These are phyloP conservation scores for Penicillium canariense DNA, from an alignment of 495 filamentous ascomycete genomes.

Conservation along the genomic window DNA sequence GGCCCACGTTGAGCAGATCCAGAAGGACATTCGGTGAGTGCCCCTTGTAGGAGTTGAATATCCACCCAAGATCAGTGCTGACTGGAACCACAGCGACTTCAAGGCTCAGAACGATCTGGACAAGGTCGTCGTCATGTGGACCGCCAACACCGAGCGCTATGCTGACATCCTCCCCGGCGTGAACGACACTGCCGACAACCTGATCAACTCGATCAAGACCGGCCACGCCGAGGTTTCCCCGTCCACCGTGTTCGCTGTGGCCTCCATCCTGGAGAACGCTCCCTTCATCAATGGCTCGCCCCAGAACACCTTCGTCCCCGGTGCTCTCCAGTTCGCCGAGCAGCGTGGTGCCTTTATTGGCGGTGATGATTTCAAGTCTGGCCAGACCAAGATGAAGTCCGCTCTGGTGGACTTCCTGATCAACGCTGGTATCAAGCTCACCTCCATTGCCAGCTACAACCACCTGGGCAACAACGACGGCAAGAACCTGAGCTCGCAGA, in stretches of 20 bases:
- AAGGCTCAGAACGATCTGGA: slow-evolving; percentile 82
- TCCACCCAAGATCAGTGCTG: slow-evolving; percentile 7
- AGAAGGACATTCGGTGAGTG: slow-evolving; percentile 86
- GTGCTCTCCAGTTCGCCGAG: slow-evolving; percentile 87
- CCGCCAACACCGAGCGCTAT: slow-evolving; percentile 97
- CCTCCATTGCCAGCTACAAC: slow-evolving; percentile 98
- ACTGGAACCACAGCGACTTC: slow-evolving; percentile 64
- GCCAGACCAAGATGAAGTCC: slow-evolving; percentile 99
- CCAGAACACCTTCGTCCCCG: slow-evolving; percentile 98
- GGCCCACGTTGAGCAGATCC: slow-evolving; percentile 90
- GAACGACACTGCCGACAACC: slow-evolving; percentile 95
- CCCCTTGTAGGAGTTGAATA: background rate
- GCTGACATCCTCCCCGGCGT: slow-evolving; percentile 83
- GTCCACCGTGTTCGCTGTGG: slow-evolving; percentile 93
- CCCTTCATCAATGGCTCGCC: slow-evolving; percentile 99
- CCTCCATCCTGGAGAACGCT: slow-evolving; percentile 81
- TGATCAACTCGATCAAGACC: slow-evolving; percentile 78
- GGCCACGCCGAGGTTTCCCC: slow-evolving; percentile 89
- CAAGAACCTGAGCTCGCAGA: slow-evolving; percentile 95
- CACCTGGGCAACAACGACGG: slow-evolving; percentile 99
- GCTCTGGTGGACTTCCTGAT: slow-evolving; percentile 98
- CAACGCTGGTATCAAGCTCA: slow-evolving; percentile 98
- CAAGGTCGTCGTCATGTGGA: slow-evolving; percentile 98
- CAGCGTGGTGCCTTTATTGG: slow-evolving; percentile 86
- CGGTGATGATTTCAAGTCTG: slow-evolving; percentile 99